These are phyloP conservation scores for Sphagnum fallax DNA, from an alignment of 228 moss, liverwort and hornwort species.

Conservation along the genomic window DNA sequence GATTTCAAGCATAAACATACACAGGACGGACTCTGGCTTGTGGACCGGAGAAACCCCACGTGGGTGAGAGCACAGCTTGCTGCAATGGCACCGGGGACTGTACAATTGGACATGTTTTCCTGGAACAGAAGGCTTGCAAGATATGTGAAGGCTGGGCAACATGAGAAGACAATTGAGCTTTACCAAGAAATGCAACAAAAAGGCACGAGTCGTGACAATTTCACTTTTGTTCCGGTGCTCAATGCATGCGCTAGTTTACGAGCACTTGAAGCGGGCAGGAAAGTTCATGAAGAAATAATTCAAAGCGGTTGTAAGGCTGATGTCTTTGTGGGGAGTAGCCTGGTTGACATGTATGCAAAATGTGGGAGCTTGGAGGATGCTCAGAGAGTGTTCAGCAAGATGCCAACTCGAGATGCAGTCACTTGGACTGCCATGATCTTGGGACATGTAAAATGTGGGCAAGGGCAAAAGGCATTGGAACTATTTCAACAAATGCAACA, in stretches of 20 bases:
- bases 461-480: constrained; percentile 17
- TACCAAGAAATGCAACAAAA: constrained; percentile 22
- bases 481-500: constrained; percentile 22
- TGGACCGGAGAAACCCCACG: too few relatives aligned
- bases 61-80: too few relatives aligned
- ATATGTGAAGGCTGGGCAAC: constrained; percentile 26
- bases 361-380: constrained; percentile 33
- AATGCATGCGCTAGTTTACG: not conserved
- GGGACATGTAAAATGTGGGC: constrained; percentile 17
- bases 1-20: too few relatives aligned
- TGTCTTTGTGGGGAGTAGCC: constrained; percentile 32
- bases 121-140: not conserved
- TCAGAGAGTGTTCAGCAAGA: constrained; percentile 25
- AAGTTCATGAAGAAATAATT: constrained; percentile 26
- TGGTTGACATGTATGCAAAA: constrained; percentile 52
- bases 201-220: constrained; percentile 11
- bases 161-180: constrained; percentile 15
- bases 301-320: constrained; percentile 22
- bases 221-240: not conserved
- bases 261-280: constrained; percentile 25
- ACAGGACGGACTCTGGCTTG: too few relatives aligned
- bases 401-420: constrained; percentile 29
- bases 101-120: too few relatives aligned
- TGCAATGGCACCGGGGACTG: too few relatives aligned
- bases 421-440: constrained; percentile 44